Evolutionary conservation across 345 rosid genomes (phyloP).

Genomic region (Sisymbrium irio): DNA sequence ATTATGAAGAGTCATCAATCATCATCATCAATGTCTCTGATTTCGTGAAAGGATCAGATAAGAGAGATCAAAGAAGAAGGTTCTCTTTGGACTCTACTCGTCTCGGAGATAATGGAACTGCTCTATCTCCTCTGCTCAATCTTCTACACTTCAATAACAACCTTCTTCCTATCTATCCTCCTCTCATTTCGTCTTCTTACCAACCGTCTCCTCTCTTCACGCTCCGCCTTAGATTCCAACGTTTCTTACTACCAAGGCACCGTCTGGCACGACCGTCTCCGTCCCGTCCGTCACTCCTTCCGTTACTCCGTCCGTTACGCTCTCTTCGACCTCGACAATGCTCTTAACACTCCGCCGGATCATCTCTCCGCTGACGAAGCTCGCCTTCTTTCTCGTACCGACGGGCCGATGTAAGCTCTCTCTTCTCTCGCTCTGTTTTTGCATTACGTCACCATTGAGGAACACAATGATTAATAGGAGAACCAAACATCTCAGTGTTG

Average conservation of each 20-base stretch:
- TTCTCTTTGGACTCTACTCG: background rate
- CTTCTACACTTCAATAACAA: constrained; percentile 36
- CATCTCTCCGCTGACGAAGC: constrained; percentile 73
- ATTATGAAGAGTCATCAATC: background rate
- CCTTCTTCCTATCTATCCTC: constrained; percentile 46
- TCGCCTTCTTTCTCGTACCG: constrained; percentile 52
- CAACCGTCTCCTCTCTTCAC: constrained; percentile 24
- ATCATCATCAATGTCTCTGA: background rate
- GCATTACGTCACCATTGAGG: background rate
- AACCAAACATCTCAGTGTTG: too few relatives aligned
- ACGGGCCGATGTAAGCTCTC: constrained; percentile 64
- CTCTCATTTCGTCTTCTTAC: constrained; percentile 41
- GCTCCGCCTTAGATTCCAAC: constrained; percentile 16
- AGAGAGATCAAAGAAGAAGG: background rate
- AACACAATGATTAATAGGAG: too few relatives aligned
- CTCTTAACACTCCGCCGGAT: constrained; percentile 41
- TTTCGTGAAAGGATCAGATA: background rate
- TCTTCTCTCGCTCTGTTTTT: background rate
- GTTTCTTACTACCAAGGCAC: constrained; percentile 65
- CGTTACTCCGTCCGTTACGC: constrained; percentile 73
- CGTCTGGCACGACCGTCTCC: constrained; percentile 89
- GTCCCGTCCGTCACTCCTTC: constrained; percentile 70
- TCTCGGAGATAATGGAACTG: constrained; percentile 40
- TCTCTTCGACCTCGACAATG: constrained; percentile 63
- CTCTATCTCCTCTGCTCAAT: constrained; percentile 50